Conservation (phyloP, 2,329 filamentous ascomycete species). For the Penicillium sp. region DNA sequence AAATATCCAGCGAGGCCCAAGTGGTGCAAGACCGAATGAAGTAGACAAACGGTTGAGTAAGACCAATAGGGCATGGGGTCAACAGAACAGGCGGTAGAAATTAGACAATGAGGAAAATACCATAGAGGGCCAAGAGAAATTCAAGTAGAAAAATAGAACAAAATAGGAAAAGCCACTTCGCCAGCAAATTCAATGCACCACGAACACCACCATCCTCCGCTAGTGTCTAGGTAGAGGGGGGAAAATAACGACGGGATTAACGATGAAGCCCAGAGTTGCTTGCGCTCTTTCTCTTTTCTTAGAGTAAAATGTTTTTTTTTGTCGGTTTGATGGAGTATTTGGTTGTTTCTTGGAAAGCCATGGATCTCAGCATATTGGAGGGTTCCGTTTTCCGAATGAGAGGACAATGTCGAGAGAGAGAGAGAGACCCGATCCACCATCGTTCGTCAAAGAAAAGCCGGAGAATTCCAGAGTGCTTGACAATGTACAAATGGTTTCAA, state of each 20-base stretch:
- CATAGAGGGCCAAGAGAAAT: conserved; percentile 21
- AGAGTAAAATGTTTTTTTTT: conserved; percentile 19
- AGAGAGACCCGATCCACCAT: conserved; percentile 12
- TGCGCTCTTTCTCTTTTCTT: conserved; percentile 27
- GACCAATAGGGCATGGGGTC: background rate
- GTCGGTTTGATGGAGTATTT: conserved; percentile 11
- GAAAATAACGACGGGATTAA: conserved; percentile 28
- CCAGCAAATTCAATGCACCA: conserved; percentile 39
- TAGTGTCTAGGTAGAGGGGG: conserved; percentile 39
- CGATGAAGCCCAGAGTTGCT: conserved; percentile 32
- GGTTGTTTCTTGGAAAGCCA: conserved; percentile 6
- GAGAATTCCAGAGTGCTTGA: conserved; percentile 20
- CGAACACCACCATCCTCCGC: conserved; percentile 41
- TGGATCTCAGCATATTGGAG: conserved; percentile 6
- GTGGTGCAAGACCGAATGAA: conserved; percentile 4
- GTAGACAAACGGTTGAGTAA: background rate
- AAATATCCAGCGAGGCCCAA: conserved; percentile 23
- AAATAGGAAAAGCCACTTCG: conserved; percentile 34
- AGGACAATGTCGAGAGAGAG: conserved; percentile 11
- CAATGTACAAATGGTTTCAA: conserved; percentile 25
- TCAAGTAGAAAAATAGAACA: conserved; percentile 27
- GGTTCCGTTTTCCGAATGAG: conserved; percentile 14
- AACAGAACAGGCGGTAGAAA: conserved; percentile 13
- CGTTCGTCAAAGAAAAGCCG: conserved; percentile 13
- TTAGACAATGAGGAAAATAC: conserved; percentile 29